Conservation (phyloP, 1,284 basidiomycete species). For the Lentinula novae-zelandiae region DNA sequence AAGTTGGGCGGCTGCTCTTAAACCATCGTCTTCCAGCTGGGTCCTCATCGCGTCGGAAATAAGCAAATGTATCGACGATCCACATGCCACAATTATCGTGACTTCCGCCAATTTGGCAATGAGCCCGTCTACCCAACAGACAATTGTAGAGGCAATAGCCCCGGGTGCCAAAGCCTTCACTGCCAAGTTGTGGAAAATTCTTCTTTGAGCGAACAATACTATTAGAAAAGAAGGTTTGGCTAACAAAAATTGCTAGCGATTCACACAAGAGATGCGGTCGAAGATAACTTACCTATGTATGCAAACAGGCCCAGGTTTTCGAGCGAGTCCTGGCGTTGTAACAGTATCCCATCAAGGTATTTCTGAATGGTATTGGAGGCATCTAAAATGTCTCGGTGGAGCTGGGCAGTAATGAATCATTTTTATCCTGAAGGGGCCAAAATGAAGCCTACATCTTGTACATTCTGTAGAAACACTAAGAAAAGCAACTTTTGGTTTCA, state of each 20-base stretch:
- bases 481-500: neutral
- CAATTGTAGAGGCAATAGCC: constrained; percentile 28
- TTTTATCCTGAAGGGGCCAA: neutral
- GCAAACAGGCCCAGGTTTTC: constrained; percentile 1
- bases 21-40: constrained; percentile 43
- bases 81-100: constrained; percentile 31
- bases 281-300: neutral
- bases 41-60: constrained; percentile 29
- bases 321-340: neutral
- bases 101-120: constrained; percentile 50
- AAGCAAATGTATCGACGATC: constrained; percentile 17
- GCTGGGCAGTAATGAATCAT: constrained; percentile 26
- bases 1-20: constrained; percentile 59
- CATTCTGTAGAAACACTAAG: neutral
- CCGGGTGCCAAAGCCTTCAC: constrained; percentile 22
- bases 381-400: constrained; percentile 30
- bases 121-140: constrained; percentile 63
- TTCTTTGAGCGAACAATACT: constrained; percentile 48
- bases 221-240: constrained; percentile 29
- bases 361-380: constrained; percentile 32
- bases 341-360: constrained; percentile 28
- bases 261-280: constrained; percentile 8
- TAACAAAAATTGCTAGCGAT: constrained; percentile 18
- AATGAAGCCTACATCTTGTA: neutral
- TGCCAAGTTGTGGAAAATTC: constrained; percentile 42